Conservation (phyloP, 129 eudicot genomes). For the Tagetes erecta region DNA sequence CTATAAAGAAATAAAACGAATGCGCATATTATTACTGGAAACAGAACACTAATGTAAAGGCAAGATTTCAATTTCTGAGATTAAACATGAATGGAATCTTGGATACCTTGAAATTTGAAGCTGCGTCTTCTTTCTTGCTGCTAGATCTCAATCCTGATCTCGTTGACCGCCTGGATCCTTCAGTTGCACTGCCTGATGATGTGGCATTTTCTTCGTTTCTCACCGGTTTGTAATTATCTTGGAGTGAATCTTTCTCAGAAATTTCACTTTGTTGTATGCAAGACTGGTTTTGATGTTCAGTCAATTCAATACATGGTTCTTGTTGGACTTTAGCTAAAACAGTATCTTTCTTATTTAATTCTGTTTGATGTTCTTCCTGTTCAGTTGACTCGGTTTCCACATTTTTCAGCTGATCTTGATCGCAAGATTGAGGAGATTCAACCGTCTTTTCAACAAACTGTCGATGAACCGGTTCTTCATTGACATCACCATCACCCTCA, state of each 20-base stretch:
- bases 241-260: conserved; percentile 9
- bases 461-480: conserved; percentile 18
- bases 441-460: conserved; percentile 13
- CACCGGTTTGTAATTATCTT: conserved; percentile 4
- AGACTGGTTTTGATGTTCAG: conserved; percentile 14
- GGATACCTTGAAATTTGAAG: conserved; percentile 30
- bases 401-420: conserved; percentile 14
- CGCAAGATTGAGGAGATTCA: conserved; percentile 19
- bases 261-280: conserved; percentile 25
- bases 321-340: conserved; percentile 6
- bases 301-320: conserved; percentile 16
- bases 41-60: not conserved
- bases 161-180: conserved; percentile 23
- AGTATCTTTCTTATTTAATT: conserved; percentile 20
- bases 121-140: conserved; percentile 25
- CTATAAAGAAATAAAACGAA: conserved; percentile 18
- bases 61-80: conserved; percentile 1
- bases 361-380: conserved; percentile 31
- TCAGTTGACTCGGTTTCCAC: conserved; percentile 19
- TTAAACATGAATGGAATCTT: not conserved
- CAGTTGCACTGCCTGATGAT: conserved; percentile 15
- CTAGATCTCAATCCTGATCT: conserved; percentile 34
- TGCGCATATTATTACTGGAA: not conserved
- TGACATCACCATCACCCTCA: not conserved
- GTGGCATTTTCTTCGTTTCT: conserved; percentile 4